A percentile compares a stretch with the other conserved stretches of the same genome.
Evolutionary conservation across 2,329 filamentous ascomycete genomes (phyloP).

Genomic region (Chrysoporthe puriensis): DNA sequence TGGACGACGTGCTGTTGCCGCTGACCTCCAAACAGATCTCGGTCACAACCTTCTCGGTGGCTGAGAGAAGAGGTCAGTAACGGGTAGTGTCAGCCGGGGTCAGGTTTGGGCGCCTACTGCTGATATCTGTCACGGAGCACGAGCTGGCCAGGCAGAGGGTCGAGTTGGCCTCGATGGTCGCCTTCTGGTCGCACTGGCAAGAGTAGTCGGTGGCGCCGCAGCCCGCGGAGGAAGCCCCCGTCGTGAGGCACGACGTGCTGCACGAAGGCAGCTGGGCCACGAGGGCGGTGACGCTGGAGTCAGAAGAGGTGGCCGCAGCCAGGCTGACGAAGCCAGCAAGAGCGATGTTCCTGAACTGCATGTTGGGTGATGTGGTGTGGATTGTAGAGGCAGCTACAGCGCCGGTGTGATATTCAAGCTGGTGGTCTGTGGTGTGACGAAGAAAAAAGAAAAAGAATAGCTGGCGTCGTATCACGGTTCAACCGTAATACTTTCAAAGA

Average conservation of each 20-base stretch:
- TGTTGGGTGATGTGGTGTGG: constrained; percentile 14
- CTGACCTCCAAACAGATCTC: constrained; percentile 25
- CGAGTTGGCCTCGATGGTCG: constrained; percentile 13
- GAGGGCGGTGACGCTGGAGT: constrained; percentile 17
- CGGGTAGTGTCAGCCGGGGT: background rate
- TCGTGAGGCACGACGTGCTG: constrained; percentile 21
- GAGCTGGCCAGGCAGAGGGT: constrained; percentile 17
- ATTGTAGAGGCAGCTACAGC: constrained; percentile 19
- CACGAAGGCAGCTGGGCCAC: constrained; percentile 26
- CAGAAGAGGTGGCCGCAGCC: constrained; percentile 21
- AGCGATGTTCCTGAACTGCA: constrained; percentile 28
- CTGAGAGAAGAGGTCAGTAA: constrained; percentile 14
- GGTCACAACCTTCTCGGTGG: constrained; percentile 18
- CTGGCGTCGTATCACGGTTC: constrained; percentile 6
- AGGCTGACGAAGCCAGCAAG: constrained; percentile 25
- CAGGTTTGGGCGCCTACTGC: constrained; percentile 15
- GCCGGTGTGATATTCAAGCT: constrained; percentile 5
- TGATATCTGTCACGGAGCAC: constrained; percentile 25
- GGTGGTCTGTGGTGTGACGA: background rate
- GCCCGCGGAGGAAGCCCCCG: constrained; percentile 21
- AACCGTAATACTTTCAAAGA: constrained; percentile 6
- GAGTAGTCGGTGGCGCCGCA: constrained; percentile 25
- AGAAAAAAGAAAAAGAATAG: background rate
- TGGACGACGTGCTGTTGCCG: constrained; percentile 7
- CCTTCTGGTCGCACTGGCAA: constrained; percentile 26